Percentiles rank a stretch among this genome's conserved stretches.
phyloP scores from a whole-genome alignment of 352 stramenopile species.

The Peronospora destructor region DNA sequence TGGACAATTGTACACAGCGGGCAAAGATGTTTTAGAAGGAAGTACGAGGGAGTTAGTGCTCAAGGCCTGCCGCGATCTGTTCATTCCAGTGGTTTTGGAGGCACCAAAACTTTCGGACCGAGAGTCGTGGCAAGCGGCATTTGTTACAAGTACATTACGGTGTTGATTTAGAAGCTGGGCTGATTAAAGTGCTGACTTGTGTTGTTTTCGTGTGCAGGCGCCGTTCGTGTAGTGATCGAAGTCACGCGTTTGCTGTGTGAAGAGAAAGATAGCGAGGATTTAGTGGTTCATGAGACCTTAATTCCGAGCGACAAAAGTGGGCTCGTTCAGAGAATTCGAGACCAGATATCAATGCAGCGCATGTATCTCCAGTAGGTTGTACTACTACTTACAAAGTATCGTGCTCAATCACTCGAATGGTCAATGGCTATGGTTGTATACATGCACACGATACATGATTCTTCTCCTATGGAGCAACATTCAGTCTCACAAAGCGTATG shows the following conservation, averaged over 20 bases:
- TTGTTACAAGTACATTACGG: slow-evolving; percentile 53
- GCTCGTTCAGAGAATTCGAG: slow-evolving; percentile 19
- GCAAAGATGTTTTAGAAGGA: slow-evolving; percentile 39
- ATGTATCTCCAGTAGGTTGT: slow-evolving; percentile 19
- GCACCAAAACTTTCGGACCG: slow-evolving; percentile 47
- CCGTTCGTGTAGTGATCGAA: slow-evolving; percentile 25
- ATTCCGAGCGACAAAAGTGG: slow-evolving; percentile 20
- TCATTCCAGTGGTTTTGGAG: slow-evolving; percentile 50
- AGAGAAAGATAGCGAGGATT: slow-evolving; percentile 2
- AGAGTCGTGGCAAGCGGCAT: slow-evolving; percentile 52
- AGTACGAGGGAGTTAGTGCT: slow-evolving; percentile 64
- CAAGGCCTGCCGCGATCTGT: slow-evolving; percentile 43
- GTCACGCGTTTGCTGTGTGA: slow-evolving; percentile 21
- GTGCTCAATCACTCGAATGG: too few species aligned
- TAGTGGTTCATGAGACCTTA: slow-evolving; percentile 6
- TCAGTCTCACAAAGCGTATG: too few species aligned
- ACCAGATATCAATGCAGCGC: slow-evolving; percentile 15
- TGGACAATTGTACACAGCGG: slow-evolving; percentile 41
- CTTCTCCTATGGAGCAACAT: too few species aligned
- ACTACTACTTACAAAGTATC: too few species aligned
- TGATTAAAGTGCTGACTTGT: background rate
- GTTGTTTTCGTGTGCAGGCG: slow-evolving; percentile 10
- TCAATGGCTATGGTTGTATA: too few species aligned
- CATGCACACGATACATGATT: too few species aligned
- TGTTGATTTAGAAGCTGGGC: background rate